Evolutionary conservation across 768 basidiomycete species (phyloP).

Genomic region (Austroboletus festivus): DNA sequence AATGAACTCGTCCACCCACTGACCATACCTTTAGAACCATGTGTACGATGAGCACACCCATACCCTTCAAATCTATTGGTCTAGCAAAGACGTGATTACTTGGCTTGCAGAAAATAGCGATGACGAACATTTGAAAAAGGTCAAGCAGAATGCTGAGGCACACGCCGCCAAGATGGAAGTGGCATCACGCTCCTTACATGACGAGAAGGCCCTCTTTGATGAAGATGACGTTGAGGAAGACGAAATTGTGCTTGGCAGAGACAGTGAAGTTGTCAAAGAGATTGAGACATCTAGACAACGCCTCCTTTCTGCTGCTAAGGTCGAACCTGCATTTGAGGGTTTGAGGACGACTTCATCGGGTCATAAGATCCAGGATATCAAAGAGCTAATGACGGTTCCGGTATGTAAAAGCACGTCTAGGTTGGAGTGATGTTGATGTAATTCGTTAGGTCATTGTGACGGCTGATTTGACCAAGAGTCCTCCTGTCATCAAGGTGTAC

Average conservation of each 20-base stretch:
- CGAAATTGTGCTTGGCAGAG: constrained; percentile 74
- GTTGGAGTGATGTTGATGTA: constrained; percentile 1
- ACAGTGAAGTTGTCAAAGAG: constrained; percentile 36
- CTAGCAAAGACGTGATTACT: constrained; percentile 85
- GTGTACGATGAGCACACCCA: constrained; percentile 95
- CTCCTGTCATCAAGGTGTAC: constrained; percentile 96
- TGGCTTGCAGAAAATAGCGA: constrained; percentile 96
- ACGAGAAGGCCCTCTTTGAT: constrained; percentile 85
- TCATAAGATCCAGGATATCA: constrained; percentile 96
- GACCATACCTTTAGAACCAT: constrained; percentile 62
- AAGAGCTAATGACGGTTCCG: constrained; percentile 89
- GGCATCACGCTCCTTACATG: constrained; percentile 76
- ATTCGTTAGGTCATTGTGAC: constrained; percentile 81
- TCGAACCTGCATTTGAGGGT: constrained; percentile 80
- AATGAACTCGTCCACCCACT: constrained; percentile 4
- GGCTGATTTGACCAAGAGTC: constrained; percentile 92
- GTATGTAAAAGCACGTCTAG: constrained; percentile 44
- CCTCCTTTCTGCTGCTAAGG: constrained; percentile 69
- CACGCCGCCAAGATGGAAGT: constrained; percentile 92
- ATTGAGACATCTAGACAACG: constrained; percentile 77
- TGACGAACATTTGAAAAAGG: constrained; percentile 92
- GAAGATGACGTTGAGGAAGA: constrained; percentile 81
- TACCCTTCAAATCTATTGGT: constrained; percentile 95
- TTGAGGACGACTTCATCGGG: constrained; percentile 66
- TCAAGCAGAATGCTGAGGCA: constrained; percentile 89